Percentiles rank a stretch among this genome's conserved stretches.
Conservation (phyloP, 352 stramenopile genomes). For the Pythium oligandrum region DNA sequence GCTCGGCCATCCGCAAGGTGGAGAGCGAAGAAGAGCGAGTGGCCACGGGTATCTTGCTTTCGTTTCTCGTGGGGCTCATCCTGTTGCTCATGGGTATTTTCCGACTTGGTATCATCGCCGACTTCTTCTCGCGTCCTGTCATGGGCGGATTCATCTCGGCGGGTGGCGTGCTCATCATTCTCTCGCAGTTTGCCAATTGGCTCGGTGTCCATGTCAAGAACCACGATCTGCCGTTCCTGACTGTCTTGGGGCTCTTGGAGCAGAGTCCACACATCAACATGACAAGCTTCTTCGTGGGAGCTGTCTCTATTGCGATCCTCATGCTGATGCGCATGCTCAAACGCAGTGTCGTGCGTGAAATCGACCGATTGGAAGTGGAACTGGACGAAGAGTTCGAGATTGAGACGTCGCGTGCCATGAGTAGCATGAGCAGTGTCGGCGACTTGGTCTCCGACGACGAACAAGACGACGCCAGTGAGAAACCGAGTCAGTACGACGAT, state of each 20-base stretch:
- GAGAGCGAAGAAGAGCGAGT: conserved; percentile 43
- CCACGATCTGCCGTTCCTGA: conserved; percentile 53
- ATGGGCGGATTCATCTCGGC: conserved; percentile 89
- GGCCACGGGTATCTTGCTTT: conserved; percentile 43
- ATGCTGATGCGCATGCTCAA: conserved; percentile 40
- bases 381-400: conserved; percentile 40
- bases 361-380: conserved; percentile 26
- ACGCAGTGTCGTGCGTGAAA: conserved; percentile 38
- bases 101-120: conserved; percentile 75
- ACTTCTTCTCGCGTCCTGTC: conserved; percentile 88
- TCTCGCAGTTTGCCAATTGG: conserved; percentile 85
- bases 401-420: conserved; percentile 35
- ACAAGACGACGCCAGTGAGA: conserved; percentile 12
- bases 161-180: conserved; percentile 88
- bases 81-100: conserved; percentile 81
- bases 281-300: conserved; percentile 60
- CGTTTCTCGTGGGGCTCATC: conserved; percentile 72
- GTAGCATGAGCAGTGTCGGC: conserved; percentile 14
- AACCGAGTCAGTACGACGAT: conserved; percentile 5
- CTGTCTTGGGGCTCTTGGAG: conserved; percentile 49
- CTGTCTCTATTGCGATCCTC: conserved; percentile 49
- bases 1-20: conserved; percentile 61
- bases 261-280: conserved; percentile 64
- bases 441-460: conserved; percentile 18
- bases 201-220: conserved; percentile 66